A percentile compares a stretch with the other conserved stretches of the same genome.
phyloP scores from a whole-genome alignment of 495 filamentous ascomycete species.

The Beverwykella pulmonaria region DNA sequence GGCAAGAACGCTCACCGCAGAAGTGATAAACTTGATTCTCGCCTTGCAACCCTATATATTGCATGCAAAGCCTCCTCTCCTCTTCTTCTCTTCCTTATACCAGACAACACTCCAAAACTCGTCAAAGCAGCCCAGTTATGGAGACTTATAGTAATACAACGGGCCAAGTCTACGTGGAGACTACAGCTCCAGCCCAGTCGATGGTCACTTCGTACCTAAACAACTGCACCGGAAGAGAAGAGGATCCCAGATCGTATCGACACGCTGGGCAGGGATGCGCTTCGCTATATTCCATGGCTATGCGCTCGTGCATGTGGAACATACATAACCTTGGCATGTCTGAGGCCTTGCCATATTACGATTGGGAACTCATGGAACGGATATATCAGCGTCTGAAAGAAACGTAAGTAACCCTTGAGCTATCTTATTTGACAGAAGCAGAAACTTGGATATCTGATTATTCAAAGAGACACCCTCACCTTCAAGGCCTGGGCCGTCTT shows the following conservation, averaged over 20 bases:
- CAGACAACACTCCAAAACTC: neutral
- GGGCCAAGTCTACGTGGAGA: conserved; percentile 21
- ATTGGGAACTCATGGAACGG: conserved; percentile 10
- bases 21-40: no score
- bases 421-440: neutral
- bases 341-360: conserved; percentile 7
- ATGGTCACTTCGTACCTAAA: conserved; percentile 15
- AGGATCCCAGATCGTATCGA: conserved; percentile 7
- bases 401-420: conserved; percentile 12
- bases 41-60: neutral
- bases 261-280: neutral
- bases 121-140: neutral
- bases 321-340: neutral
- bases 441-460: neutral
- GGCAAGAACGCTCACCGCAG: no score
- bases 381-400: conserved; percentile 13
- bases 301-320: conserved; percentile 16
- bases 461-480: conserved; percentile 15
- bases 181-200: neutral
- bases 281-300: conserved; percentile 9
- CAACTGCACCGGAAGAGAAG: conserved; percentile 7
- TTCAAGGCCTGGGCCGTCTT: conserved; percentile 17
- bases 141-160: conserved; percentile 6
- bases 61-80: neutral
- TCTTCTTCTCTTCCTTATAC: neutral